phyloP scores from a whole-genome alignment of 148 eudicot species.

The Cornus kousa region DNA sequence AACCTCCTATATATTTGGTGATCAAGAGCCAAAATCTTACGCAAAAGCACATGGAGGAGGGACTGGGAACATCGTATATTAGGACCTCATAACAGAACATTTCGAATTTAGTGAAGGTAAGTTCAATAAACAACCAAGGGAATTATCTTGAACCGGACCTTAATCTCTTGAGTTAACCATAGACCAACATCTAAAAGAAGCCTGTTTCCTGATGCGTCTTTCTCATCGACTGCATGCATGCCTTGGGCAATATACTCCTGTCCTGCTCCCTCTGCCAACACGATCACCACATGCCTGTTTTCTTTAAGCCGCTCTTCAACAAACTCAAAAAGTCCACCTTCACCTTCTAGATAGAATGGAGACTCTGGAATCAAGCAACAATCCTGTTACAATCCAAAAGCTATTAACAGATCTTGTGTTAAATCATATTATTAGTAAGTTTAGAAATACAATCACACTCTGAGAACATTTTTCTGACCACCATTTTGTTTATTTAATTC shows the following conservation, averaged over 20 bases:
- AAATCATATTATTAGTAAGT: conserved; percentile 3
- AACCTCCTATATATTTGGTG: not conserved
- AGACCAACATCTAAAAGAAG: conserved; percentile 54
- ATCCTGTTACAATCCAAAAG: conserved; percentile 39
- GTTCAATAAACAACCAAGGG: not conserved
- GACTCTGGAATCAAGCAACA: conserved; percentile 73
- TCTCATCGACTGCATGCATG: conserved; percentile 30
- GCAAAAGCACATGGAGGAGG: not conserved
- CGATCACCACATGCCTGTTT: conserved; percentile 55
- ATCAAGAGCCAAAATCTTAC: not conserved
- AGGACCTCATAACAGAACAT: not conserved
- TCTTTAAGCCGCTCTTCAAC: conserved; percentile 52
- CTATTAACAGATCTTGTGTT: conserved; percentile 15
- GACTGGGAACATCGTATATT: not conserved
- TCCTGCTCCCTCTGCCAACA: conserved; percentile 66
- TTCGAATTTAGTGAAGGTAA: not conserved
- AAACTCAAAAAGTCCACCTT: conserved; percentile 58
- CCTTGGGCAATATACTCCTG: conserved; percentile 53
- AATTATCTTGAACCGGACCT: conserved; percentile 26
- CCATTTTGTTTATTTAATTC: not conserved
- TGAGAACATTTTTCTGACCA: not conserved
- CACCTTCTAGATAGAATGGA: conserved; percentile 57
- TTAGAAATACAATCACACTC: not conserved
- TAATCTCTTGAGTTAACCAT: conserved; percentile 53
- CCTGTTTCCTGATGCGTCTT: conserved; percentile 62